These are phyloP conservation scores for Puccinia sorghi DNA, from an alignment of 1,284 basidiomycete species.

Conservation along the genomic window DNA sequence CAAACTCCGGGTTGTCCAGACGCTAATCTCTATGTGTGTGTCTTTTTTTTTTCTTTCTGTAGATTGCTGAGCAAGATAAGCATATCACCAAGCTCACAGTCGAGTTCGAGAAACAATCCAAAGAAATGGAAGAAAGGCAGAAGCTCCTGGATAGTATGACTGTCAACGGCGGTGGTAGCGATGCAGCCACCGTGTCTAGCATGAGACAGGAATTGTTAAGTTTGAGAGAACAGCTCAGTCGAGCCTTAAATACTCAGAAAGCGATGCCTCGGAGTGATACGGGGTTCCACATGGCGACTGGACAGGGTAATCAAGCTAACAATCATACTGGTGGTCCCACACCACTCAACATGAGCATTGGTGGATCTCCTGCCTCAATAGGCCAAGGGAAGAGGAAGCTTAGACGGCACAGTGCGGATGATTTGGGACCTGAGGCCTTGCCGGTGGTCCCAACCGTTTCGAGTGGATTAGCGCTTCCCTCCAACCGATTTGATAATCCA, in stretches of 20 bases:
- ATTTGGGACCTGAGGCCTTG: conserved; percentile 69
- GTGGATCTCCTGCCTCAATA: conserved; percentile 56
- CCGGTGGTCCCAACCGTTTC: conserved; percentile 63
- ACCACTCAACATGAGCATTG: conserved; percentile 53
- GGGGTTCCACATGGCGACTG: conserved; percentile 65
- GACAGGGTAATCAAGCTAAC: conserved; percentile 61
- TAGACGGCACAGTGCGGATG: conserved; percentile 80
- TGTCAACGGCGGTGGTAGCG: conserved; percentile 56
- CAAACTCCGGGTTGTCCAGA: conserved; percentile 8
- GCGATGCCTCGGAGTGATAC: conserved; percentile 64
- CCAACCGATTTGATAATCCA: conserved; percentile 74
- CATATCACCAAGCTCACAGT: conserved; percentile 76
- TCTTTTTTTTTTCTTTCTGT: not conserved
- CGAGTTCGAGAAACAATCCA: conserved; percentile 72
- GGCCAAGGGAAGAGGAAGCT: conserved; percentile 60
- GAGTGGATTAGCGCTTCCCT: conserved; percentile 63
- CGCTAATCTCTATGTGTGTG: not conserved
- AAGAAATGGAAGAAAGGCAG: conserved; percentile 78
- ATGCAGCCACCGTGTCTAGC: conserved; percentile 69
- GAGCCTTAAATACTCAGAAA: conserved; percentile 80
- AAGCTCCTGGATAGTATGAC: conserved; percentile 61
- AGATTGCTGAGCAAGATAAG: conserved; percentile 77
- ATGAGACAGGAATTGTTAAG: conserved; percentile 88
- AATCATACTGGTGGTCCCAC: conserved; percentile 54
- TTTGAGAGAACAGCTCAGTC: conserved; percentile 90